Base-by-base conservation (phyloP, 2,329 filamentous ascomycete genomes). In the Cordyceps cicadae region DNA sequence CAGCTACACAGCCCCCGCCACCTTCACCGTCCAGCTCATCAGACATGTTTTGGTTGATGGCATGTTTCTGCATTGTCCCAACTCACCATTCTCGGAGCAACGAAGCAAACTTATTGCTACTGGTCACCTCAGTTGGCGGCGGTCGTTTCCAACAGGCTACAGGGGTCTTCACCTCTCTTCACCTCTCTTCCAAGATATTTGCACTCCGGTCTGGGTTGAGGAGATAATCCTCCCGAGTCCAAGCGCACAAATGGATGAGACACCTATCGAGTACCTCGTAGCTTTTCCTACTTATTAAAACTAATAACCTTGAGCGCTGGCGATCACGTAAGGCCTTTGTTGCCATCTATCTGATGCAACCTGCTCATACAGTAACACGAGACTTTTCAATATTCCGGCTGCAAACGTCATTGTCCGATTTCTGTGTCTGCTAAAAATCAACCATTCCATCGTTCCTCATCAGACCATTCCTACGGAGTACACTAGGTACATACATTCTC, bases 11-110 rank as follows among this genome's bases (percentile, higher is more conserved):
- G 54, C 54, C 54, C 6, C 43, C 43, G 54, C 32, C 45, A 49
- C 54, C 24, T 29, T 43, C 54, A 24, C 29, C 17, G 43, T 55
- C 53, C 53, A n/a, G 41, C 43, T 56, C 54, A 56, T 56, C 54
- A 56, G 54, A 56, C 54, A 56, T 56, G 54, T 49, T 48, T 56
- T 56, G n/a, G n/a, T n/a, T n/a, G 7, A 45, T 29, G 3, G 54
- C 43, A 49, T 48, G 54, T 49, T 57, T 15, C 11, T 48, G 37
- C 43, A 26, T 37, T 19, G 43, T 17, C 26, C 24, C 26, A 45
- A 49, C 12, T 11, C 24, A 15, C 11, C 21, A 21, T 32, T 29
- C 37, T 11, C 7, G 5, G 9, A 37, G 34, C 34, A 37, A 29
- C 29, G 34, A 37, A 14, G 1, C 6, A 37, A 11, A 37, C 8